Base-by-base conservation (phyloP, 2,329 filamentous ascomycete genomes). In the Claviceps sp. region DNA sequence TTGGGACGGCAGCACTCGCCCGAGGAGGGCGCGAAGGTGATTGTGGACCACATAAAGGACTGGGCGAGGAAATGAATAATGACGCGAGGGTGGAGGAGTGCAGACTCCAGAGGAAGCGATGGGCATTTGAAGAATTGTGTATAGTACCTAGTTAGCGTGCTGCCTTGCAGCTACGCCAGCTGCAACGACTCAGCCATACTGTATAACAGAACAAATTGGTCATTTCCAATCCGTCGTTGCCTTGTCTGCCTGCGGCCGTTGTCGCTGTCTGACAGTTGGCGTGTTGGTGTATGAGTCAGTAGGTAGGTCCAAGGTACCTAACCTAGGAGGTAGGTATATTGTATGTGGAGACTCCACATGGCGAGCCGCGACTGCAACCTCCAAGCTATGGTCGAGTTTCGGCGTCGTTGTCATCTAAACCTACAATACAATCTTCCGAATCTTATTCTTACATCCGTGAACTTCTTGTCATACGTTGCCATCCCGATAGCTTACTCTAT, bases 1-100 rank as follows among this genome's bases (percentile, higher is more conserved):
- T 83, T 98, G 63, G 93, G 93, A 18, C 77, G 93, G 56, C 93
- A 98, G 70, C 90, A 97, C 70, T 95, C 88, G 43, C 88, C 91
- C 1, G 84, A 93, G 56, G 80, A 88, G 62, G 93, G 84, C 1
- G 87, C 90, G 6, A 83, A 82, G 69, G 73, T 96, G 53, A 96
- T 98, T 52, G 69, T 85, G 54, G 84, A 86, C 56, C 93, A 98
- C 68, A 85, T 97, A 65, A 84, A 84, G 62, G 77, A 80, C 52
- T 80, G 75, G 63, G 59, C 58, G 52, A 51, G 48, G 26, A 46
- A 45, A 42, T 18, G 22, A 44, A 20, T 11, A 26, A 14, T 16
- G 22, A 16, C 5, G 20, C n/a, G n/a, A 14, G 38, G 38, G 4
- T n/a, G 37, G 18, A 14, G 26, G 40, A 16, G 38, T 34, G 38